Evolutionary conservation across 2,329 filamentous ascomycete species (phyloP), one percentile per base, ranked within the genome.

Genomic region (Fusarium drepaniforme): DNA sequence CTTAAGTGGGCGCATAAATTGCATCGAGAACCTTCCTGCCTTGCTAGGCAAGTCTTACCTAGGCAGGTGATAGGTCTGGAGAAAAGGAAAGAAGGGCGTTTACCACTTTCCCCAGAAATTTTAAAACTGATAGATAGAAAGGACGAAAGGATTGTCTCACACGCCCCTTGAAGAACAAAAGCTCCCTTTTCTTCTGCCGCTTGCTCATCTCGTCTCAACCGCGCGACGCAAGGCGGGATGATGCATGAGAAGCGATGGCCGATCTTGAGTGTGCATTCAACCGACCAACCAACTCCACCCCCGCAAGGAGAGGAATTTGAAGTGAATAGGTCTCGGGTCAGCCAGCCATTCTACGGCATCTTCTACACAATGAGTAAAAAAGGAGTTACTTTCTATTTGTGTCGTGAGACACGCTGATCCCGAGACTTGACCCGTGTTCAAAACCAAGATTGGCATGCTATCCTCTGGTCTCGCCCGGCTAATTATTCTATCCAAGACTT

Each of bases 261-360:
- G 40, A 75, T 70, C 64, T 38, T 37, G 37, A 67, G 53, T 40
- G 58, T 35, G 23, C 37, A 59, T 73, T 58, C 37, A 60, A 59
- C 28, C 51, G 18, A n/a, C 49, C 49, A 30, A 51, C 4, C 28
- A 64, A 38, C 40, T 51, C 59, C 28, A 51, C 59, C 37, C 44
- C 53, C 65, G 28, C 37, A 63, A 16, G 23, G 44, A 2, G 8
- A 21, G n/a, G 12, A 49, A 25, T 16, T 35, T 49, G 23, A 49
- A 18, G 15, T 28, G 44, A 49, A 38, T 44, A 38, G 49, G 58
- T 64, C 23, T 71, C 58, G 59, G 58, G 42, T 68, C 64, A 68
- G 63, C 44, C 33, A 51, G 46, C 53, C 59, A 64, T 44, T 58
- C 40, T 33, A 40, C 33, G 23, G n/a, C 16, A 51, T 46, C 30